phyloP scores from a whole-genome alignment of 2,329 filamentous ascomycete genomes.

The Cytospora chrysosperma region DNA sequence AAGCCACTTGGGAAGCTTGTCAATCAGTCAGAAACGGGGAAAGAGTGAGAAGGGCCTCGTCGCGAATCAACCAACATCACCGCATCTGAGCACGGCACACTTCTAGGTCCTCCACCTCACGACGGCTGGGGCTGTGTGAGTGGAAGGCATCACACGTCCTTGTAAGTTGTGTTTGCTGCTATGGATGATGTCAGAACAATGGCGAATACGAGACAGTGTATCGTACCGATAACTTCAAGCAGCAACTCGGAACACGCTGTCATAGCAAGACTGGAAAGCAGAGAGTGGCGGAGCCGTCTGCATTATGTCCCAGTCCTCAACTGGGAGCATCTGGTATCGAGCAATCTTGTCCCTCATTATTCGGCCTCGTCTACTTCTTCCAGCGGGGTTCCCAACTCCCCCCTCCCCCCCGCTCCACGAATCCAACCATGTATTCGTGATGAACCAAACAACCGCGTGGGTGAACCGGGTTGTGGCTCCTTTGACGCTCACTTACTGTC shows the following conservation, averaged over 20 bases:
- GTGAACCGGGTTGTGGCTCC: neutral
- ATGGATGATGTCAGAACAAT: neutral
- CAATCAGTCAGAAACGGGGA: slow-evolving; percentile 19
- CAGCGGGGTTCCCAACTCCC: neutral
- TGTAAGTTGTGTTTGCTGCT: neutral
- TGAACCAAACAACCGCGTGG: neutral
- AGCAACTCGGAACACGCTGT: neutral
- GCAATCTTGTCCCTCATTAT: neutral
- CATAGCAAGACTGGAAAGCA: neutral
- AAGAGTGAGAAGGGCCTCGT: slow-evolving; percentile 16
- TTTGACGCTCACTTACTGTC: too few species aligned
- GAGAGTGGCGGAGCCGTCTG: neutral
- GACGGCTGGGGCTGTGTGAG: neutral
- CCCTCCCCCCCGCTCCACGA: too few species aligned
- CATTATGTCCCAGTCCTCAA: neutral
- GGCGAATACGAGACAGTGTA: neutral
- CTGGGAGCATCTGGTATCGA: neutral
- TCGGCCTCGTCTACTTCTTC: neutral
- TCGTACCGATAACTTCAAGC: neutral
- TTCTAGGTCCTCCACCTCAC: neutral
- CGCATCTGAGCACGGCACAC: neutral
- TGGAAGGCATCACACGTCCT: neutral
- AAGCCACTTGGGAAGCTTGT: slow-evolving; percentile 48
- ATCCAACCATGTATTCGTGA: neutral
- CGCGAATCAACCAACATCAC: slow-evolving; percentile 27